phyloP scores from a whole-genome alignment of 306 rosid species.

The Delonix regia region DNA sequence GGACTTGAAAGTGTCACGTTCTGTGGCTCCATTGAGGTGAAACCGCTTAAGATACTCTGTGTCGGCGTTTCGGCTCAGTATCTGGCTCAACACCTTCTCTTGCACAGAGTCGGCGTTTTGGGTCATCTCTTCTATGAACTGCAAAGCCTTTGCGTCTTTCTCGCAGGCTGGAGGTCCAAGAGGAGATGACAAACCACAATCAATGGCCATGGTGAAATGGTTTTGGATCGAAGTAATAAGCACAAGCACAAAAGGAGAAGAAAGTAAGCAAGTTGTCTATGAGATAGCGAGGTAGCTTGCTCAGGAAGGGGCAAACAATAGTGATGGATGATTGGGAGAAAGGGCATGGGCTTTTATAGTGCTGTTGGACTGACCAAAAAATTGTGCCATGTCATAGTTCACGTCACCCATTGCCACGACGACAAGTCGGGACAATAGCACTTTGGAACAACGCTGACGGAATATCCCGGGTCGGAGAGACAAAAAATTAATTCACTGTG shows the following conservation, averaged over 20 bases:
- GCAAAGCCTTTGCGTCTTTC: constrained; percentile 60
- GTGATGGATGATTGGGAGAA: not conserved
- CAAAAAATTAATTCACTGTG: constrained; percentile 14
- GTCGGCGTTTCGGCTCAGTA: constrained; percentile 63
- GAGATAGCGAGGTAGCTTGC: not conserved
- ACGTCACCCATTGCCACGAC: constrained; percentile 26
- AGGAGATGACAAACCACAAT: constrained; percentile 33
- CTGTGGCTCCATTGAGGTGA: constrained; percentile 65
- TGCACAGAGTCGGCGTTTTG: constrained; percentile 60
- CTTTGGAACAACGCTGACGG: constrained; percentile 47
- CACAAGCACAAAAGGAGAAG: not conserved
- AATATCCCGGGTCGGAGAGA: constrained; percentile 13
- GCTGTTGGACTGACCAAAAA: not conserved
- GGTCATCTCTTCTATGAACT: constrained; percentile 72
- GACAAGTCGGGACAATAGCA: constrained; percentile 15
- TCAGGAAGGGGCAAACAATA: not conserved
- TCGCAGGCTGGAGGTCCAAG: constrained; percentile 45
- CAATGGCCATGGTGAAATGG: constrained; percentile 59
- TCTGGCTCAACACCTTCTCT: constrained; percentile 53
- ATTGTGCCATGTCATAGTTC: constrained; percentile 24
- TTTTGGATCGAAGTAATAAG: not conserved
- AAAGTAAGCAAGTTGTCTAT: not conserved
- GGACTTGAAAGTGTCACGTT: constrained; percentile 69
- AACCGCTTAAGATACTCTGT: constrained; percentile 72
- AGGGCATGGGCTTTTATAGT: constrained; percentile 46